Evolutionary conservation across 345 rosid genomes (phyloP).

Genomic region (Raphanus sativus): DNA sequence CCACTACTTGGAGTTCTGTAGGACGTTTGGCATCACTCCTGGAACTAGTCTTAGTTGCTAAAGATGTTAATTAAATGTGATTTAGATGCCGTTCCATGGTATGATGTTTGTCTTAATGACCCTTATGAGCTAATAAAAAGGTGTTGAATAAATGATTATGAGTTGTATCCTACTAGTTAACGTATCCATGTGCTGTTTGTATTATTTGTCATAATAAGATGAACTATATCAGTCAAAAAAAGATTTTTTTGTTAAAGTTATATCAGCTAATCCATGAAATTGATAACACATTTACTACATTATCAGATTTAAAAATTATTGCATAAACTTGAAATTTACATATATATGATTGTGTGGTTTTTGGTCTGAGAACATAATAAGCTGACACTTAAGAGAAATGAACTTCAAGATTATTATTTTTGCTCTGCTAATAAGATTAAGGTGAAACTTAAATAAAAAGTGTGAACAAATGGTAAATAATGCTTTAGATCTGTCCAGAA

Average conservation of each 20-base stretch:
- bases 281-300: constrained; percentile 9
- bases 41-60: constrained; percentile 44
- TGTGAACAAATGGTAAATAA: background rate
- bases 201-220: constrained; percentile 11
- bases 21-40: constrained; percentile 37
- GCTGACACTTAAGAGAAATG: background rate
- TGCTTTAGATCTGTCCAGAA: too few species aligned
- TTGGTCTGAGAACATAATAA: background rate
- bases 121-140: constrained; percentile 10
- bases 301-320: background rate
- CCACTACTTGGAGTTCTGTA: constrained; percentile 44
- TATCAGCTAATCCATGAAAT: background rate
- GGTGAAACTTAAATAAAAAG: background rate
- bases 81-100: background rate
- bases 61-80: constrained; percentile 1
- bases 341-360: background rate
- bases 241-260: background rate
- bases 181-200: constrained; percentile 15
- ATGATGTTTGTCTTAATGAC: constrained; percentile 10
- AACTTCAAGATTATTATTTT: background rate
- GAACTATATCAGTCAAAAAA: background rate
- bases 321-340: background rate
- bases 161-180: constrained; percentile 15
- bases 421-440: background rate
- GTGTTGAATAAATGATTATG: constrained; percentile 23